Base-by-base conservation (phyloP, 2,329 filamentous ascomycete species). In the Lachnum nothofagi region DNA sequence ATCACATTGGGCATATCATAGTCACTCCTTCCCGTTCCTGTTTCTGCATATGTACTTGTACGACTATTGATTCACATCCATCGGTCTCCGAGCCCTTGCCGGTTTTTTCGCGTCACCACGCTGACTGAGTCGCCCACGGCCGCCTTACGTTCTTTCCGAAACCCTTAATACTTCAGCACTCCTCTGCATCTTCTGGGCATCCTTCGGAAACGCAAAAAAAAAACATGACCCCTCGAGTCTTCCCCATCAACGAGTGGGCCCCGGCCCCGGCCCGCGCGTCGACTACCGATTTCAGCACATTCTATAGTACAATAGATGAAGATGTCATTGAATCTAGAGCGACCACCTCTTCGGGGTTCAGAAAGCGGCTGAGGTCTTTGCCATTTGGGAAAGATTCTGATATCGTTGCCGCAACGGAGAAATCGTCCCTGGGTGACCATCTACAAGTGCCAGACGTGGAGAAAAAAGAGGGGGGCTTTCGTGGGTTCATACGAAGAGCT, bases 201-300 rank as follows among this genome's bases (percentile, higher is more conserved):
- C 24, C 25, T 23, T 20, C 16, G 16, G n/a, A 16, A 8, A 22
- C 17, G 9, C 25, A 33, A 2, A 20, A 16, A 16, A 7, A 43
- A 25, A 20, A 44, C 34, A 54, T 16, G 17, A 63, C 70, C 55
- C 64, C 60, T 53, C 64, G 69, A 57, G 66, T 70, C 51, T 67
- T 70, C 53, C 66, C 68, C 43, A 58, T 71, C 49, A 62, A 63
- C 53, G 71, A 73, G 53, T 72, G 69, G 71, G 67, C 69, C 35
- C 63, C 69, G 19, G 55, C 60, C 44, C 72, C 72, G 58, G 49
- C 56, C 67, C 72, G 59, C 67, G 68, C 56, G 65, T 69, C 65
- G 61, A 68, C 56, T 57, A 67, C 47, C 49, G 57, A 48, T 35
- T 49, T 60, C 43, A 45, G 59, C 42, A 51, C 58, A 23, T 49